phyloP scores from a whole-genome alignment of 2,329 filamentous ascomycete genomes.

The Ceratocystis harringtonii region DNA sequence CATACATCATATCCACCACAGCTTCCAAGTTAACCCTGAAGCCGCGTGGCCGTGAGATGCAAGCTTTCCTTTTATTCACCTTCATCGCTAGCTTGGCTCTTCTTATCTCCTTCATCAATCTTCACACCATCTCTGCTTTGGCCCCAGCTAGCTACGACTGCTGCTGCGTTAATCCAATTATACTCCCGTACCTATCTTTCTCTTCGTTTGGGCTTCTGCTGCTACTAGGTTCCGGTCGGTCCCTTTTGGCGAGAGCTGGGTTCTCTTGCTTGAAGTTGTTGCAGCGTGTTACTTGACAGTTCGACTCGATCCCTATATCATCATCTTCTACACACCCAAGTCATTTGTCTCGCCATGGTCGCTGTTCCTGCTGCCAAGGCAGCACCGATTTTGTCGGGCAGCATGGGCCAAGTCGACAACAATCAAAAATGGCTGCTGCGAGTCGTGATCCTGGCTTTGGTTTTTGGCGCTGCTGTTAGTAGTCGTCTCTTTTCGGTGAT shows the following conservation, averaged over 20 bases:
- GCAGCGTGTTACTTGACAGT: not conserved
- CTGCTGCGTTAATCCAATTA: conserved; percentile 2
- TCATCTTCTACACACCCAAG: not conserved
- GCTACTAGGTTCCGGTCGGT: not conserved
- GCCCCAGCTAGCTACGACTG: not conserved
- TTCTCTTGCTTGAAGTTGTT: conserved; percentile 10
- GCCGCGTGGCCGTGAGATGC: conserved; percentile 6
- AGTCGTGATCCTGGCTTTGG: conserved; percentile 77
- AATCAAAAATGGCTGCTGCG: conserved; percentile 43
- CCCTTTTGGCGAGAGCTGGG: conserved; percentile 10
- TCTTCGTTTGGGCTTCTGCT: not conserved
- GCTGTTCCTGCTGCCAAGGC: conserved; percentile 8
- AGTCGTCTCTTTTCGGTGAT: conserved; percentile 98
- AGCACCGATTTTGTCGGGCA: conserved; percentile 18
- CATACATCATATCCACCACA: not conserved
- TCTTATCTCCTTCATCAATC: not conserved
- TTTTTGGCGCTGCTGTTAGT: conserved; percentile 79
- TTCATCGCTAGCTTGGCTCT: not conserved
- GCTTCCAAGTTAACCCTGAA: not conserved
- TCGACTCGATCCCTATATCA: too few species aligned
- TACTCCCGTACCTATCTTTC: not conserved
- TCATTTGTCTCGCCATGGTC: conserved; percentile 7
- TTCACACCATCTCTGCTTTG: not conserved
- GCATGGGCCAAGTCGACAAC: conserved; percentile 24
- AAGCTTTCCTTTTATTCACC: not conserved